These are phyloP conservation scores for Dichotomopilus funicola DNA, from an alignment of 2,329 filamentous ascomycete species.

Conservation along the genomic window DNA sequence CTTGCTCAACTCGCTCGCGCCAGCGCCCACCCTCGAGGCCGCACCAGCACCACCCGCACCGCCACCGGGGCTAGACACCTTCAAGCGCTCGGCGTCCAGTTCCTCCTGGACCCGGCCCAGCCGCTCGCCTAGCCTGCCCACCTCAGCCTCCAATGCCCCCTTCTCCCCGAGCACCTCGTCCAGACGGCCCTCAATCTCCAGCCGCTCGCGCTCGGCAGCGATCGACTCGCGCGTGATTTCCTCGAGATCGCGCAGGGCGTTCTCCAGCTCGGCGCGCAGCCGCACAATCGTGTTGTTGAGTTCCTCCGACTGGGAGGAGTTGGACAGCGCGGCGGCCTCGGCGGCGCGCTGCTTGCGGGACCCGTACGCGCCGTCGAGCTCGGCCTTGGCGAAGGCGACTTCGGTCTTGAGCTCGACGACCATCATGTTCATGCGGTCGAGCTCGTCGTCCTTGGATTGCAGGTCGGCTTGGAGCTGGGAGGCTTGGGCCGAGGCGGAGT, in stretches of 20 bases:
- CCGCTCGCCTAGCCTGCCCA: constrained; percentile 30
- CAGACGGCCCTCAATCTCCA: constrained; percentile 38
- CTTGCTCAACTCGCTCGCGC: constrained; percentile 48
- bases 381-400: constrained; percentile 53
- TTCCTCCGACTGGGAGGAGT: constrained; percentile 24
- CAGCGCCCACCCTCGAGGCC: constrained; percentile 34
- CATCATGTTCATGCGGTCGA: constrained; percentile 45
- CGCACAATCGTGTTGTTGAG: constrained; percentile 43
- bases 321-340: constrained; percentile 44
- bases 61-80: constrained; percentile 26
- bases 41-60: constrained; percentile 28
- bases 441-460: constrained; percentile 44
- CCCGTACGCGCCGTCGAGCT: constrained; percentile 56
- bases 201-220: constrained; percentile 44
- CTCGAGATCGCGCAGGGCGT: constrained; percentile 47
- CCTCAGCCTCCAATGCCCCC: constrained; percentile 34
- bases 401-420: constrained; percentile 56
- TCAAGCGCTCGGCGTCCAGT: constrained; percentile 45
- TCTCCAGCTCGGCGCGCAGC: constrained; percentile 45
- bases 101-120: constrained; percentile 45
- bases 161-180: constrained; percentile 35
- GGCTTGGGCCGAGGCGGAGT: constrained; percentile 23
- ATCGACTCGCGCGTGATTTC: constrained; percentile 48
- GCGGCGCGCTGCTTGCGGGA: constrained; percentile 52
- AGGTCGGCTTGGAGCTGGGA: constrained; percentile 38